Evolutionary conservation across 495 filamentous ascomycete genomes (phyloP), one percentile per base, ranked within the genome.

Genomic region (Wilcoxina mikolae): DNA sequence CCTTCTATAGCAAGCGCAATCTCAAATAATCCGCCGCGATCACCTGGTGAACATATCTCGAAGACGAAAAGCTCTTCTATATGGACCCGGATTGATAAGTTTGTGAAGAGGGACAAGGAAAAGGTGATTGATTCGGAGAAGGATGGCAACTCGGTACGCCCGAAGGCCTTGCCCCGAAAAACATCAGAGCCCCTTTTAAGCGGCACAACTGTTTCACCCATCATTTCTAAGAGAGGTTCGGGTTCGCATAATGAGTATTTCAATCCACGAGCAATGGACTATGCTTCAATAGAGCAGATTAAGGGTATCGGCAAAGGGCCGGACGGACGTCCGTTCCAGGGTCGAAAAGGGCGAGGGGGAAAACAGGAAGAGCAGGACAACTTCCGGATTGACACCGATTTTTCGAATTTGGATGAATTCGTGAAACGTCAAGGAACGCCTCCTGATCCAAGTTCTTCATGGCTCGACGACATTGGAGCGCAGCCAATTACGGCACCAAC

Each of bases 1-100:
- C 64, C 64, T 51, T 66, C 64, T 41, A 42, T 66, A 23, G 64
- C 63, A 2, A 66, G 64, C 48, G 57, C 64, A 12, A 29, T 66
- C 23, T 66, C 64, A 24, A 57, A 58, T 25, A 62, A 66, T 31
- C 29, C 56, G 31, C 63, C 63, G 23, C 60, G 53, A 54, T 66
- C 64, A 55, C 64, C 63, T 15, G 49, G 64, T 10, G 61, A 65
- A 44, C 20, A 18, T 3, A 47, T 51, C 29, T 61, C 56, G 46
- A 48, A 60, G 49, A 41, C 41, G n/a, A 50, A 50, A 62, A 62
- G 25, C 24, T 62, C 49, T 62, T 52, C 49, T 43, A 54, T 29
- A 59, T 60, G 41, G 57, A 54, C 25, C 58, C 47, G 18, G 54
- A 64, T 45, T 51, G 49, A 20, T 44, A 61, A 35, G 51, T n/a